Percentiles rank a stretch among this genome's conserved stretches.
These are phyloP conservation scores for Ophioceras dolichostomum DNA, from an alignment of 2,329 filamentous ascomycete species.

Conservation along the genomic window DNA sequence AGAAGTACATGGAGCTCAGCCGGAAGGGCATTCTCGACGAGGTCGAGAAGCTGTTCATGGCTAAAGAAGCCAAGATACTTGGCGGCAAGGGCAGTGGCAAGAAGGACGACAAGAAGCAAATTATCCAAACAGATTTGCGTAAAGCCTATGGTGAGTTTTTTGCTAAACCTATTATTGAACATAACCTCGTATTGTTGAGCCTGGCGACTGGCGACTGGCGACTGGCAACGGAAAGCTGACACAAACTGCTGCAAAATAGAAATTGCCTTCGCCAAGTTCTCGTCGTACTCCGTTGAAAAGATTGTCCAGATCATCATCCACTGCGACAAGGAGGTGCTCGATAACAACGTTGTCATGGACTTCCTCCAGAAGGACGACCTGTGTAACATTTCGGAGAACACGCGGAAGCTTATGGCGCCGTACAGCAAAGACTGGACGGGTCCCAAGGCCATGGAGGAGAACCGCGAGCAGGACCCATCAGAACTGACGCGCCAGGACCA, in stretches of 20 bases:
- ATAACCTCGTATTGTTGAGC: background rate
- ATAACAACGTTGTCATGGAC: slow-evolving; percentile 90
- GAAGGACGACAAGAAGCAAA: slow-evolving; percentile 93
- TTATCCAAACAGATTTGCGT: slow-evolving; percentile 82
- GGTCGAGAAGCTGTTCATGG: slow-evolving; percentile 94
- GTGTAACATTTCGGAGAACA: slow-evolving; percentile 85
- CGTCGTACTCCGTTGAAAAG: slow-evolving; percentile 70
- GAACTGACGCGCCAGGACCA: slow-evolving; percentile 94
- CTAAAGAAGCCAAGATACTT: slow-evolving; percentile 79
- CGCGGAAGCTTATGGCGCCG: slow-evolving; percentile 79
- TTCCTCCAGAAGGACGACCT: slow-evolving; percentile 89
- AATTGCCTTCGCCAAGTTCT: slow-evolving; percentile 90
- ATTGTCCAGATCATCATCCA: slow-evolving; percentile 90
- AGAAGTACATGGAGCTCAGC: slow-evolving; percentile 88
- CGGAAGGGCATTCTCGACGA: slow-evolving; percentile 94
- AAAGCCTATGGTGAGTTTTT: slow-evolving; percentile 61
- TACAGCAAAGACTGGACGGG: slow-evolving; percentile 97
- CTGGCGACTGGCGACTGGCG: no score
- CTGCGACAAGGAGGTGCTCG: slow-evolving; percentile 78
- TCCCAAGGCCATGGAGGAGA: slow-evolving; percentile 64
- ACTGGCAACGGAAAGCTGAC: no score
- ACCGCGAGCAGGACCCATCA: slow-evolving; percentile 70
- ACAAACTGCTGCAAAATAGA: no score
- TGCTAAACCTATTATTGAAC: no score
- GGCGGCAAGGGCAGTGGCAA: slow-evolving; percentile 60